These are phyloP conservation scores for Diaporthe humulicola DNA, from an alignment of 2,329 filamentous ascomycete species.

Conservation along the genomic window DNA sequence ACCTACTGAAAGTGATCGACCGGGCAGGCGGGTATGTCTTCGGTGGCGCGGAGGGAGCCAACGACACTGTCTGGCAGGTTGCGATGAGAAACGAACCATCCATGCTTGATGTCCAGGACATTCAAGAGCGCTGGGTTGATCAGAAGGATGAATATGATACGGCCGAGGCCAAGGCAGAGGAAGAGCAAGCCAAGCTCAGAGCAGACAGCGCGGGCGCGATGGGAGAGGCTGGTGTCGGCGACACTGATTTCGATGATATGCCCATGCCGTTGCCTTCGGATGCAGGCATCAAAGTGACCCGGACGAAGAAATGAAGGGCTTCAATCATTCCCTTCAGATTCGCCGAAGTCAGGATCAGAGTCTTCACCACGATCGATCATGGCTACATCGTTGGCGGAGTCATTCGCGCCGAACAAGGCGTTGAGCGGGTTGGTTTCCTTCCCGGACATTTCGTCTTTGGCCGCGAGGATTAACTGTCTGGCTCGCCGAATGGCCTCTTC, in stretches of 20 bases:
- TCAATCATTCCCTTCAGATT: conserved; percentile 58
- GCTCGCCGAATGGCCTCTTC: conserved; percentile 88
- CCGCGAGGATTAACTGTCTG: conserved; percentile 77
- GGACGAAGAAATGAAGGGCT: conserved; percentile 67
- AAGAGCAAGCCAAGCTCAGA: conserved; percentile 76
- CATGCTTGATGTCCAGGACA: conserved; percentile 85
- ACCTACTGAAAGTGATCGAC: conserved; percentile 88
- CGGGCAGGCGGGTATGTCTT: conserved; percentile 94
- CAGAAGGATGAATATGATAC: conserved; percentile 89
- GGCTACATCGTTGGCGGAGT: conserved; percentile 51
- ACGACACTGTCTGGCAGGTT: conserved; percentile 97
- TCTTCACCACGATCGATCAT: conserved; percentile 59
- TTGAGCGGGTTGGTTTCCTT: conserved; percentile 49
- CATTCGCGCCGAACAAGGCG: conserved; percentile 47
- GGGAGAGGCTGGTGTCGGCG: conserved; percentile 48
- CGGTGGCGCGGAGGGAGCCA: conserved; percentile 88
- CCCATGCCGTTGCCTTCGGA: conserved; percentile 60
- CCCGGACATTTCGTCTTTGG: conserved; percentile 64
- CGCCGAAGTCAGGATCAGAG: conserved; percentile 61
- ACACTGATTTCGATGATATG: conserved; percentile 61
- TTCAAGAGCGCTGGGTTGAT: conserved; percentile 97
- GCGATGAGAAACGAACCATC: conserved; percentile 85
- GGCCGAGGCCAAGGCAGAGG: conserved; percentile 79
- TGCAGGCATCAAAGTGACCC: conserved; percentile 79
- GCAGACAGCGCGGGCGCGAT: conserved; percentile 51